Conservation (phyloP, 352 stramenopile species). For the Thalassiosira livingstoniorum region DNA sequence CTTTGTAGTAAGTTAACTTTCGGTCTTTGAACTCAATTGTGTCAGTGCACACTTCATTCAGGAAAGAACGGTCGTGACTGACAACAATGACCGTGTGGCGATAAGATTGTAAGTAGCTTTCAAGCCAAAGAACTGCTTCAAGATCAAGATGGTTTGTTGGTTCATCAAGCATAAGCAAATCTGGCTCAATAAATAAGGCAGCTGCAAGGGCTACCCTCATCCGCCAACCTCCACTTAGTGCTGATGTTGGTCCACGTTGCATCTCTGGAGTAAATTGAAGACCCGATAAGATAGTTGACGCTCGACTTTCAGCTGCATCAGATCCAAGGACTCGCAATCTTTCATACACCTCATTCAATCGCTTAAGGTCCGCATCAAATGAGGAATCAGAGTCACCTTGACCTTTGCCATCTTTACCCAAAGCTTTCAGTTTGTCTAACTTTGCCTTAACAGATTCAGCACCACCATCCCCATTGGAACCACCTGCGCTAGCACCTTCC, state of each 20-base stretch:
- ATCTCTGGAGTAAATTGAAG: constrained; percentile 94
- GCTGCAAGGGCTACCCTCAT: constrained; percentile 93
- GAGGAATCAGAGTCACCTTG: constrained; percentile 36
- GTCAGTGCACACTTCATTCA: constrained; percentile 87
- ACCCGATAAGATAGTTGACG: constrained; percentile 91
- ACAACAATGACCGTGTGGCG: constrained; percentile 95
- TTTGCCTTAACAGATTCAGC: constrained; percentile 55
- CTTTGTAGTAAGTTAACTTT: constrained; percentile 92
- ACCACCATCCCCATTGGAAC: constrained; percentile 9
- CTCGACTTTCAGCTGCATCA: constrained; percentile 90
- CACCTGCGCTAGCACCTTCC: constrained; percentile 73
- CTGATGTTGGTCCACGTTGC: constrained; percentile 90
- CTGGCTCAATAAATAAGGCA: constrained; percentile 92
- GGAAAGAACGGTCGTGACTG: constrained; percentile 95
- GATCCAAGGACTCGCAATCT: constrained; percentile 90
- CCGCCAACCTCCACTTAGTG: constrained; percentile 91
- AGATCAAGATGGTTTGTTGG: constrained; percentile 95
- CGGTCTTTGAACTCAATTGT: constrained; percentile 90
- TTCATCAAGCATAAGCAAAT: constrained; percentile 95
- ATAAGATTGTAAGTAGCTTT: constrained; percentile 94
- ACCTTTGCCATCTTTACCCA: constrained; percentile 23
- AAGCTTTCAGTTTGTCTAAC: constrained; percentile 60
- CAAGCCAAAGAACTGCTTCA: constrained; percentile 97
- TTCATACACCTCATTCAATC: constrained; percentile 81
- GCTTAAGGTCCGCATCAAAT: constrained; percentile 79